phyloP scores from a whole-genome alignment of 2,329 filamentous ascomycete genomes.

The Colletotrichum camelliae region DNA sequence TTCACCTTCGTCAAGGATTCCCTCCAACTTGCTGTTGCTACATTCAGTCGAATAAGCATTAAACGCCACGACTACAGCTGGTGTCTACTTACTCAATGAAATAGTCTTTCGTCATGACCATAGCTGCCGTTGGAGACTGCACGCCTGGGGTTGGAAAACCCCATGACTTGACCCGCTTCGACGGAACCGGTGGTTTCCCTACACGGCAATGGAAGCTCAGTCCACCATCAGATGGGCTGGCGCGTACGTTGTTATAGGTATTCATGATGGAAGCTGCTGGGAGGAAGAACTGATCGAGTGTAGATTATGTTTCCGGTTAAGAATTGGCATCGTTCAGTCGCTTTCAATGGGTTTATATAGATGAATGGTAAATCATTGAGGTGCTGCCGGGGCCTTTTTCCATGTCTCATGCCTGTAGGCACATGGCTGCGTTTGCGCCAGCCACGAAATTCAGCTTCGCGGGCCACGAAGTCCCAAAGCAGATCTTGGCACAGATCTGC shows the following conservation, averaged over 20 bases:
- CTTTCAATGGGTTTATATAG: too few species aligned
- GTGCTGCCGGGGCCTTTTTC: too few species aligned
- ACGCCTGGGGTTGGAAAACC: neutral
- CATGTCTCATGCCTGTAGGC: too few species aligned
- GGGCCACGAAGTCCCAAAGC: neutral
- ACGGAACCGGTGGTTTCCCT: neutral
- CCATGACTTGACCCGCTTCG: neutral
- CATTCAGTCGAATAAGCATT: fast-evolving
- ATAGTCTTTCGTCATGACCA: neutral
- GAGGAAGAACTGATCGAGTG: too few species aligned
- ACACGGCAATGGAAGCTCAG: neutral
- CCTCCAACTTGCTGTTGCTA: neutral
- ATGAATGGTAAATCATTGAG: too few species aligned
- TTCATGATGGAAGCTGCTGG: neutral
- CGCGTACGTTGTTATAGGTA: neutral
- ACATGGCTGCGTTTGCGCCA: neutral
- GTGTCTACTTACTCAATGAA: fast-evolving
- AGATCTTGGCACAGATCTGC: neutral
- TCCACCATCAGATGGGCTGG: neutral
- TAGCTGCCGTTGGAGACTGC: neutral
- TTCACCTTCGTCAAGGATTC: neutral
- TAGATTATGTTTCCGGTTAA: neutral
- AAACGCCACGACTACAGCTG: neutral
- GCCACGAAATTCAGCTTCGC: neutral
- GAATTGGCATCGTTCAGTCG: neutral